A percentile compares a stretch with the other conserved stretches of the same genome.
Conservation (phyloP, 2,329 filamentous ascomycete species). For the Pseudogymnoascus verrucosus region DNA sequence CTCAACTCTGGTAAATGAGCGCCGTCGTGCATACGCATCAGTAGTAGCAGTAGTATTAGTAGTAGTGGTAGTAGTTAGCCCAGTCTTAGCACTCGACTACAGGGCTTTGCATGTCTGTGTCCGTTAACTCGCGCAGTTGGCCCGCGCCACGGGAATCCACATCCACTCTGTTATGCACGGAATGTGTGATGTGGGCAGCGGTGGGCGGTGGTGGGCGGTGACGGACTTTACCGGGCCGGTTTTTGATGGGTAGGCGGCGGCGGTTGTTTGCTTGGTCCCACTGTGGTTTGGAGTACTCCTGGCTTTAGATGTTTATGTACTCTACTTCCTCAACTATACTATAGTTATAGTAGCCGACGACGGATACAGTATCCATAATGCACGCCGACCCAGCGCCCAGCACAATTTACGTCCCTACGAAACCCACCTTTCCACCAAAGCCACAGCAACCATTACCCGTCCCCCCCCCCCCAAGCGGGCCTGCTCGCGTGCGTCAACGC, state of each 20-base stretch:
- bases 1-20: constrained; percentile 7
- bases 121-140: not conserved
- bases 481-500: not conserved
- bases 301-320: no score
- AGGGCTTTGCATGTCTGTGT: not conserved
- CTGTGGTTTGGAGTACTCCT: no score
- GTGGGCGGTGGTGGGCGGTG: not conserved
- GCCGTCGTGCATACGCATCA: not conserved
- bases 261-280: not conserved
- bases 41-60: not conserved
- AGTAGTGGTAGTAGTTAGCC: not conserved
- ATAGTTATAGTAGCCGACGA: not conserved
- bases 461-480: not conserved
- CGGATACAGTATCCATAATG: not conserved
- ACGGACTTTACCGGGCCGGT: not conserved
- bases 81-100: not conserved
- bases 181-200: no score
- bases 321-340: no score
- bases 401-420: no score
- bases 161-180: not conserved
- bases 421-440: no score
- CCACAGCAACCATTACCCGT: not conserved
- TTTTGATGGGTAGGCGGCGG: not conserved
- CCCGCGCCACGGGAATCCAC: not conserved
- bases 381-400: not conserved